phyloP scores from a whole-genome alignment of 345 rosid genomes.

The sweet orange (Citrus sinensis) region DVS_A1.0 CM039168.1:2163001-2163500 shows the following conservation, averaged over 20 bases:
- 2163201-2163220: not conserved
- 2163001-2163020: not conserved
- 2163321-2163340: conserved; percentile 1
- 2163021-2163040: not conserved
- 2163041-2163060: not conserved
- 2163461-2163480: not conserved
- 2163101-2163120: too few species aligned
- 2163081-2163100: not conserved
- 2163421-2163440: not conserved
- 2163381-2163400: not conserved
- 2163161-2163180: not conserved
- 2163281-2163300: not conserved
- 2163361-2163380: not conserved
- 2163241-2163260: not conserved
- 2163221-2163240: not conserved
- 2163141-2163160: not conserved
- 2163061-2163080: too few species aligned
- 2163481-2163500: not conserved
- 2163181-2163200: not conserved
- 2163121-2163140: not conserved
- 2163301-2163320: not conserved
- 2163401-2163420: not conserved
- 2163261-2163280: not conserved
- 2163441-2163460: not conserved
- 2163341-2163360: not conserved